These are phyloP conservation scores for Coniochaeta pulveracea DNA, from an alignment of 2,329 filamentous ascomycete species.

Conservation along the genomic window DNA sequence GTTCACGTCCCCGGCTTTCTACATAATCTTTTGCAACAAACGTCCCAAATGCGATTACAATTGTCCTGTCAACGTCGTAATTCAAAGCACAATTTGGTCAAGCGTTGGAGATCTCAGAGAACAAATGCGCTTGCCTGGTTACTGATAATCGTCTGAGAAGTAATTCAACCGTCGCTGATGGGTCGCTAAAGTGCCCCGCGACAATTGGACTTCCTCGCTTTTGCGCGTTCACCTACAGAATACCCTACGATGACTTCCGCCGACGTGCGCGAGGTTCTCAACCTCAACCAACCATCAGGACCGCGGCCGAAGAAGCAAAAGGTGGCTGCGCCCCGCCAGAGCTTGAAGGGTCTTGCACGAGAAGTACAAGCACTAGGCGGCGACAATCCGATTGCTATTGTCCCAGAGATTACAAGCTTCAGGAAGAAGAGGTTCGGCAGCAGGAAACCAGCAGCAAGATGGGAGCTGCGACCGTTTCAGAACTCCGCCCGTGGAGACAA, in stretches of 20 bases:
- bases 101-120: too few relatives aligned
- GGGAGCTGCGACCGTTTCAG: conserved; percentile 60
- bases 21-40: too few relatives aligned
- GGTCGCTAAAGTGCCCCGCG: too few relatives aligned
- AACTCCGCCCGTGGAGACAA: conserved; percentile 65
- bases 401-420: conserved; percentile 47
- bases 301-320: conserved; percentile 67
- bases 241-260: conserved; percentile 54
- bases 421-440: conserved; percentile 46
- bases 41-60: too few relatives aligned
- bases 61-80: too few relatives aligned
- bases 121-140: too few relatives aligned
- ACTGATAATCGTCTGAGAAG: too few relatives aligned
- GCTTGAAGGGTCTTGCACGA: conserved; percentile 51
- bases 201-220: too few relatives aligned
- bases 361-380: conserved; percentile 56
- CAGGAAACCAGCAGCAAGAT: conserved; percentile 45
- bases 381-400: conserved; percentile 56
- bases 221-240: too few relatives aligned
- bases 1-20: too few relatives aligned
- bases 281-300: conserved; percentile 47
- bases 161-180: conserved; percentile 2
- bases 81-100: too few relatives aligned
- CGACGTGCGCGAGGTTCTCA: conserved; percentile 82
- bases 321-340: conserved; percentile 45